Evolutionary conservation across 2,329 filamentous ascomycete genomes (phyloP).

Genomic region (Nemania sp.): DNA sequence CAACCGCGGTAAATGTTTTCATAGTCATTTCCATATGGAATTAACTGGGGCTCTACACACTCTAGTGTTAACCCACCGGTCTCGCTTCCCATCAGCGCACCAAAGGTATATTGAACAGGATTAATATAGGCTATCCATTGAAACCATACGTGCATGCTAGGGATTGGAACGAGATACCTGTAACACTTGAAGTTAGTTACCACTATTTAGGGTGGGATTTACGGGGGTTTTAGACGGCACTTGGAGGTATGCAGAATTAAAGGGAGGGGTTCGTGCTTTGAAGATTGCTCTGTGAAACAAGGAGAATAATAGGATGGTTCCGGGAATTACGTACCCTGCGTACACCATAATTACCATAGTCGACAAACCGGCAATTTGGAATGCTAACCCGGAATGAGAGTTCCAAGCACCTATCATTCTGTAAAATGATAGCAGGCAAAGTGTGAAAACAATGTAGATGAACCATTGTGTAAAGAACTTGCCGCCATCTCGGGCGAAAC

Average conservation of each 20-base stretch:
- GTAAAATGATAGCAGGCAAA: slow-evolving; percentile 22
- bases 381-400: slow-evolving; percentile 20
- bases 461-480: slow-evolving; percentile 66
- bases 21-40: slow-evolving; percentile 62
- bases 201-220: too few relatives aligned
- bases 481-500: slow-evolving; percentile 65
- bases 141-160: slow-evolving; percentile 67
- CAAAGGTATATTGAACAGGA: slow-evolving; percentile 74
- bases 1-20: slow-evolving; percentile 67
- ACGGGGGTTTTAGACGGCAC: too few relatives aligned
- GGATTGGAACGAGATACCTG: slow-evolving; percentile 64
- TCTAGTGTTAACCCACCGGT: slow-evolving; percentile 66
- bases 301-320: neutral
- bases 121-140: slow-evolving; percentile 68
- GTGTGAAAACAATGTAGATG: slow-evolving; percentile 19
- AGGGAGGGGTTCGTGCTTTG: too few relatives aligned
- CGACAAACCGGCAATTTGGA: slow-evolving; percentile 19
- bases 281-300: too few relatives aligned
- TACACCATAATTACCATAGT: slow-evolving; percentile 29
- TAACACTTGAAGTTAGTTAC: too few relatives aligned
- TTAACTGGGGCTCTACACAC: slow-evolving; percentile 66
- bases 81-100: slow-evolving; percentile 71
- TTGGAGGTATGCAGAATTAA: too few relatives aligned
- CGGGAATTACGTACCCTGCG: slow-evolving; percentile 4
- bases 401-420: slow-evolving; percentile 27